A percentile compares a stretch with the other conserved stretches of the same genome.
Conservation (phyloP, 2,329 filamentous ascomycete genomes). For the Colletotrichum sp. region DNA sequence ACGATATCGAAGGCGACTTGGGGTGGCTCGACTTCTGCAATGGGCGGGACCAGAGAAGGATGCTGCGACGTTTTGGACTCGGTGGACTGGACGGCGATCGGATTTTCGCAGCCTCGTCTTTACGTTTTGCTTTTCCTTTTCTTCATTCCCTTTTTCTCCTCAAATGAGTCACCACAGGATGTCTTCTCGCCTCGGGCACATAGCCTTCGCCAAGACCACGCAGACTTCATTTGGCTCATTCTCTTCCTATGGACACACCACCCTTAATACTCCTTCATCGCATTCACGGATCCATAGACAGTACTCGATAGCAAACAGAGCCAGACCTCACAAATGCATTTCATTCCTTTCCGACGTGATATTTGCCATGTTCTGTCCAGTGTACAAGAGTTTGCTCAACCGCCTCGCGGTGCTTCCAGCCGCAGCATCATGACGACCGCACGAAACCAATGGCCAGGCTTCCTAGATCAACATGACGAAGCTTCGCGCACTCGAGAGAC, state of each 20-base stretch:
- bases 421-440: neutral
- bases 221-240: neutral
- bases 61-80: neutral
- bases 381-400: neutral
- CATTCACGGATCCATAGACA: neutral
- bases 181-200: neutral
- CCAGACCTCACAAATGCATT: neutral
- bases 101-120: neutral
- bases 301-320: neutral
- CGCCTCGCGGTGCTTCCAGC: neutral
- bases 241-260: neutral
- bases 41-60: neutral
- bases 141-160: neutral
- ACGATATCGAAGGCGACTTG: neutral
- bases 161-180: neutral
- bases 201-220: fast-evolving
- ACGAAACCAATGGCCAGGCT: neutral
- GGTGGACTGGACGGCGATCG: neutral
- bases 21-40: neutral
- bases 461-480: neutral
- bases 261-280: neutral
- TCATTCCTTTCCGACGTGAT: neutral
- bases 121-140: neutral
- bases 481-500: fast-evolving
- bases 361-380: neutral